Evolutionary conservation across 164 flowering plant genomes (phyloP), one percentile per base, ranked within the genome.

Genomic region (Sedum album): DNA sequence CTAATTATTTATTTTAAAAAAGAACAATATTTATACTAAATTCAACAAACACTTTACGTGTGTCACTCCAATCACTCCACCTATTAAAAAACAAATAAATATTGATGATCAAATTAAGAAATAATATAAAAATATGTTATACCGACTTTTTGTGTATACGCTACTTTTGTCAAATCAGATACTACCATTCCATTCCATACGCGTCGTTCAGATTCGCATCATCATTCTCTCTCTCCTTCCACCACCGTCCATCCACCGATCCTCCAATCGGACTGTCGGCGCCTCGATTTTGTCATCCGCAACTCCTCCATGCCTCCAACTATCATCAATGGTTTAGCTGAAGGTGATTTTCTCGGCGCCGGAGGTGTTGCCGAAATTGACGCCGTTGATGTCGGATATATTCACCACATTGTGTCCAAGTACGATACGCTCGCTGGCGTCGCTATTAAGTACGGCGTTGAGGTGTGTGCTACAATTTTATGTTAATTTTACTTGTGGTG

Each of bases 371-470:
- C 4, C 31, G 55, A 20, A 23, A 31, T 23, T 31, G 64, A 23
- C 28, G 44, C 67, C 49, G 36, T 20, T 10, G 75, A 78, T 53
- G 21, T 31, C 13, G 48, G 69, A 49, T 87, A 66, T 55, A 86
- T 94, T 48, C 83, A 84, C 42, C 98, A 94, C 66, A 76, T 23
- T 0, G 96, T 94, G 25, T 82, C 98, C 31, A 89, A 82, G 77
- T 75, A 86, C 72, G 98, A 94, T 75, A 94, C 98, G 2, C 90
- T 94, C 13, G 96, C 96, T 28, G 98, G 98, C 26, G 81, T 94
- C 48, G 98, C 98, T 51, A 94, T 94, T 75, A 89, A 85, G 68
- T 94, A 94, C 72, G 98, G 98, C 23, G 98, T 94, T 21, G 98
- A 94, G 93, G 98, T 93, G 77, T 41, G 33, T 57, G 33, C 21